Conservation (phyloP, 2,329 filamentous ascomycete species). For the Pyricularia grisea region DNA sequence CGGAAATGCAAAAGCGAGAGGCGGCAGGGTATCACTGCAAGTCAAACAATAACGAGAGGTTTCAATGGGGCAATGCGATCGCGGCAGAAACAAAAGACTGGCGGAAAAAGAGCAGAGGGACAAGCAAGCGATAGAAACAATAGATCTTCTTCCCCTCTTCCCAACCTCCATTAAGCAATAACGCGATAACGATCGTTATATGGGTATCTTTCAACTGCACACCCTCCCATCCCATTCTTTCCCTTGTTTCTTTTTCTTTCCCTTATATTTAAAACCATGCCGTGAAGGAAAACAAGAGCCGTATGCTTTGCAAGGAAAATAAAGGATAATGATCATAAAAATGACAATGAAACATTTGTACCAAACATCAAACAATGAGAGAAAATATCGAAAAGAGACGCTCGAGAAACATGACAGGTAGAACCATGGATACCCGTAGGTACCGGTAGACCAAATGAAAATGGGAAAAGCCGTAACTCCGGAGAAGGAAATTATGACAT, state of each 20-base stretch:
- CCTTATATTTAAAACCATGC: background rate
- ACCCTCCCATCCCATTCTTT: background rate
- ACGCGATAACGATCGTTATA: background rate
- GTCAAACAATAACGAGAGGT: background rate
- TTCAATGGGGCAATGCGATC: background rate
- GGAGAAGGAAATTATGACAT: background rate
- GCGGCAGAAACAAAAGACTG: background rate
- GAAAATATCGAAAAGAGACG: background rate
- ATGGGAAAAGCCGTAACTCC: background rate
- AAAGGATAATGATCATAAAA: background rate
- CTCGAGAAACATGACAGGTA: background rate
- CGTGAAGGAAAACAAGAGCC: background rate
- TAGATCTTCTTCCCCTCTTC: background rate
- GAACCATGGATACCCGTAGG: background rate
- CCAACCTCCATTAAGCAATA: background rate
- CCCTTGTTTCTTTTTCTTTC: background rate
- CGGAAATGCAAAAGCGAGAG: background rate
- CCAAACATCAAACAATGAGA: background rate
- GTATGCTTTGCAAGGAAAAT: background rate
- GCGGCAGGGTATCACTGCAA: conserved; percentile 1
- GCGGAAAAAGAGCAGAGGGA: background rate
- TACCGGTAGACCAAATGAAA: background rate
- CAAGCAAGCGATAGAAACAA: background rate
- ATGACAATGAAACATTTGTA: background rate
- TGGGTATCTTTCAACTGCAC: background rate